Percentiles rank a stretch among this genome's conserved stretches.
These are phyloP conservation scores for Botryotinia convoluta DNA, from an alignment of 2,329 filamentous ascomycete genomes.

Conservation along the genomic window DNA sequence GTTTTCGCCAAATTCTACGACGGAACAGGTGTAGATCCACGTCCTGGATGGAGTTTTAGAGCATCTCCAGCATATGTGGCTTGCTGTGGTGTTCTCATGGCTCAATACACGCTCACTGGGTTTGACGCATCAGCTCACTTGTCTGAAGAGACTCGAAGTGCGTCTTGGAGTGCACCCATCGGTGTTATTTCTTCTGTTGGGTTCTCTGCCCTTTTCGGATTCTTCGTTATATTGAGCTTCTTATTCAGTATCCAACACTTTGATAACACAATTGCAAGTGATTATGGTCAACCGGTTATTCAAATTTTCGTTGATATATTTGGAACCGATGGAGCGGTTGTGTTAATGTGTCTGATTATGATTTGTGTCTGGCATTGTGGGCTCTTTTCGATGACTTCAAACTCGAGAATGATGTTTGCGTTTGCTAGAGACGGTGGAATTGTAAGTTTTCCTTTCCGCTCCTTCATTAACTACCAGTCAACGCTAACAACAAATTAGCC, in stretches of 20 bases:
- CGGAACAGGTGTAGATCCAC: conserved; percentile 44
- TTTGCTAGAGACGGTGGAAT: conserved; percentile 56
- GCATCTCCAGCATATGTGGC: conserved; percentile 55
- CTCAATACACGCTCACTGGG: conserved; percentile 54
- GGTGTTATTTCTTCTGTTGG: conserved; percentile 56
- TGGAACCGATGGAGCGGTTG: conserved; percentile 54
- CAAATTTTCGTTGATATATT: conserved; percentile 58
- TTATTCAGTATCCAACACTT: conserved; percentile 60
- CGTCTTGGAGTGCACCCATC: conserved; percentile 55
- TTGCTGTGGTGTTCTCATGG: conserved; percentile 52
- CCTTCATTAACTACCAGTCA: background rate
- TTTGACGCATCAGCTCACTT: conserved; percentile 57
- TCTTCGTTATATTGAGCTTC: conserved; percentile 56
- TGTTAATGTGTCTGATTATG: conserved; percentile 54
- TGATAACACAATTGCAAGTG: conserved; percentile 45
- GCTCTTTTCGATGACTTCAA: conserved; percentile 56
- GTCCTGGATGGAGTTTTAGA: conserved; percentile 51
- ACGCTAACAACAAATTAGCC: conserved; percentile 35
- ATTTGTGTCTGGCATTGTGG: conserved; percentile 61
- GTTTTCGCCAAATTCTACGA: conserved; percentile 55
- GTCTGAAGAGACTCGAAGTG: conserved; percentile 56
- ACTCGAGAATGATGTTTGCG: conserved; percentile 59
- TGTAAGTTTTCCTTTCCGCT: conserved; percentile 29
- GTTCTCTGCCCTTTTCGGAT: conserved; percentile 56
- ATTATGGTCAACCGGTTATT: conserved; percentile 52